A percentile compares a stretch with the other conserved stretches of the same genome.
Evolutionary conservation across 805 yeast genomes (phyloP).

Genomic region (Debaryomyces hansenii): DNA sequence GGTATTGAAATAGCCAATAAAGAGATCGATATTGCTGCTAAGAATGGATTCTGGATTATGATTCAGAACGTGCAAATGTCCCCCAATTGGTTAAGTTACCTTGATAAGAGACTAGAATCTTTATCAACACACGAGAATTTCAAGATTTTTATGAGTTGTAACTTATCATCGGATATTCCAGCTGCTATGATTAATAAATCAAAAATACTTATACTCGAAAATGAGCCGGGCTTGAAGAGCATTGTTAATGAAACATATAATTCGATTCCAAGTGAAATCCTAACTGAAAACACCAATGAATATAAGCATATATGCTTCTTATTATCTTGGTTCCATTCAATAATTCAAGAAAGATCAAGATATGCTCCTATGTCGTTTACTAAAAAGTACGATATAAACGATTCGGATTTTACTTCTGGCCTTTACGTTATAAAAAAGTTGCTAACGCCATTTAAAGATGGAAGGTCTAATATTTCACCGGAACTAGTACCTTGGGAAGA

Average conservation of each 20-base stretch:
- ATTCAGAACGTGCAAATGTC: conserved; percentile 83
- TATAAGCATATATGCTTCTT: conserved; percentile 50
- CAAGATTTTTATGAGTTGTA: conserved; percentile 67
- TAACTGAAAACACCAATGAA: conserved; percentile 37
- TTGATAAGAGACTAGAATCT: conserved; percentile 48
- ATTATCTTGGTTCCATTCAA: conserved; percentile 69
- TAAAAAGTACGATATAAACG: conserved; percentile 66
- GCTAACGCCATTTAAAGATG: conserved; percentile 25
- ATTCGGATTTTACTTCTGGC: conserved; percentile 63
- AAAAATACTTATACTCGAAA: conserved; percentile 60
- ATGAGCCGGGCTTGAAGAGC: conserved; percentile 57
- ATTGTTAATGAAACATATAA: conserved; percentile 41
- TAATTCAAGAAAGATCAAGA: conserved; percentile 57
- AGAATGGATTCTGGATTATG: conserved; percentile 67
- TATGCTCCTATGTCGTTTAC: conserved; percentile 65
- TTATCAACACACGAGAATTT: conserved; percentile 32
- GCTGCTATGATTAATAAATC: conserved; percentile 55
- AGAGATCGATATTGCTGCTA: conserved; percentile 47
- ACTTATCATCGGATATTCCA: conserved; percentile 49
- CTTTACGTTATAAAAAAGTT: conserved; percentile 42
- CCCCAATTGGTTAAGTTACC: conserved; percentile 54
- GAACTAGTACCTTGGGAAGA: conserved; percentile 55
- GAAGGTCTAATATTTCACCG: conserved; percentile 42
- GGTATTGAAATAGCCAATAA: conserved; percentile 56
- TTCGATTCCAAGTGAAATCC: conserved; percentile 14